Base-by-base conservation (phyloP, 805 yeast genomes). In the Monosporozyma servazzii region DNA sequence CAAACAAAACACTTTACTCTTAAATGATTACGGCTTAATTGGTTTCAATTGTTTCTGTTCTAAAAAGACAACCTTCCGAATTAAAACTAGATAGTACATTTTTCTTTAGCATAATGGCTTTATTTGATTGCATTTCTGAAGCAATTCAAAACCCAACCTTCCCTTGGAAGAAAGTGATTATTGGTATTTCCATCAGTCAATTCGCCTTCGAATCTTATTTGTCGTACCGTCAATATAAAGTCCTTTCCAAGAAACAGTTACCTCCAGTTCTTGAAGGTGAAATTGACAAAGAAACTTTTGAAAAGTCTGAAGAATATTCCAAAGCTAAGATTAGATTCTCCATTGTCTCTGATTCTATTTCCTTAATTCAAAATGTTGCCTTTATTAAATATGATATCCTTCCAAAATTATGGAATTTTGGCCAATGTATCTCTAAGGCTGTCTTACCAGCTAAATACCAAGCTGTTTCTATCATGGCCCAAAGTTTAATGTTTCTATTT, bases 161-260 rank as follows among this genome's bases (percentile, higher is more conserved):
- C 60, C 78, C 88, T 54, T 93, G 96, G 96, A 88, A 88, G 63
- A 61, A 75, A 11, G 72, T 90, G 44, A 79, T 91, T 46, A 66
- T 86, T 45, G 86, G 89, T 1, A 81, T 88, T 62, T 77, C 95
- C 3, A 72, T 84, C 15, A 86, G 86, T 31, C 86, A 88, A 64
- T 88, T 77, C 62, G 68, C 75, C 3, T 89, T 89, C 65, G 93
- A 88, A 58, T 75, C 84, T 3, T 84, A 83, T 63, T 72, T 93
- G 49, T 78, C 81, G 46, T 77, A 75, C 57, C 83, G 97, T 60
- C 98, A 93, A 67, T 86, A 84, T 65, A 75, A 74, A 57, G 83
- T 82, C 8, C 74, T 86, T 57, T 54, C 60, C 15, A 70, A 75
- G 53, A 73, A 74, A 41, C 66, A 75, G 39, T 80, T 88, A 21